Conservation (phyloP, 2,329 filamentous ascomycete genomes). For the Penicillium frequentans region DNA sequence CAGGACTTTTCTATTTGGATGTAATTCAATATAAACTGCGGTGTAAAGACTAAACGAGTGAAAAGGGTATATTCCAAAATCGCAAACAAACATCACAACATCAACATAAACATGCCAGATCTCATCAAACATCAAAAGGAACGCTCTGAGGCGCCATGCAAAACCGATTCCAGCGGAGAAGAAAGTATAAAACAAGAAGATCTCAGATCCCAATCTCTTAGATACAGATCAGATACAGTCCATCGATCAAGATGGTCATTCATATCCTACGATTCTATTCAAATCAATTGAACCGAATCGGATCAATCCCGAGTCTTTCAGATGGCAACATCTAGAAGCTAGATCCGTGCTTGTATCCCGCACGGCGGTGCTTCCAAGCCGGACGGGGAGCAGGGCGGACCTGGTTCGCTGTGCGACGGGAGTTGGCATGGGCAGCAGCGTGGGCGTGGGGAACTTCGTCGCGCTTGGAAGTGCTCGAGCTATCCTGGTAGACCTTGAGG, state of each 20-base stretch:
- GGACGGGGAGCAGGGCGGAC: conserved; percentile 5
- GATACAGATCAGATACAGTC: neutral
- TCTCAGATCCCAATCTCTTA: neutral
- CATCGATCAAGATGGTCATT: neutral
- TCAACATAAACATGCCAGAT: neutral
- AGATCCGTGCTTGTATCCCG: conserved; percentile 9
- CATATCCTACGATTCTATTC: neutral
- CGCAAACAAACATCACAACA: neutral
- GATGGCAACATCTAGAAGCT: neutral
- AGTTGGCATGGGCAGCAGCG: conserved; percentile 3
- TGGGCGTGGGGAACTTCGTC: conserved; percentile 1
- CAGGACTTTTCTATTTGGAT: neutral
- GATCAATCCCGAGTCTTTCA: neutral
- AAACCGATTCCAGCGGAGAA: conserved; percentile 2
- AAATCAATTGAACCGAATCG: neutral
- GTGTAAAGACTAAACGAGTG: neutral
- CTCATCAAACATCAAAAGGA: neutral
- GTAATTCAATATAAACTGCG: neutral
- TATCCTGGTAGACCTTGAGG: conserved; percentile 61
- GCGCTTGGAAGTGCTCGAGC: conserved; percentile 1
- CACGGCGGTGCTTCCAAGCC: conserved; percentile 13
- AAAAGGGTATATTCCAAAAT: neutral
- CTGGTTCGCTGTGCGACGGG: neutral
- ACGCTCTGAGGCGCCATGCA: neutral
- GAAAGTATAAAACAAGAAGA: neutral